phyloP scores from a whole-genome alignment of 371 early-diverging fungal species.

The Smittium culicis region DNA sequence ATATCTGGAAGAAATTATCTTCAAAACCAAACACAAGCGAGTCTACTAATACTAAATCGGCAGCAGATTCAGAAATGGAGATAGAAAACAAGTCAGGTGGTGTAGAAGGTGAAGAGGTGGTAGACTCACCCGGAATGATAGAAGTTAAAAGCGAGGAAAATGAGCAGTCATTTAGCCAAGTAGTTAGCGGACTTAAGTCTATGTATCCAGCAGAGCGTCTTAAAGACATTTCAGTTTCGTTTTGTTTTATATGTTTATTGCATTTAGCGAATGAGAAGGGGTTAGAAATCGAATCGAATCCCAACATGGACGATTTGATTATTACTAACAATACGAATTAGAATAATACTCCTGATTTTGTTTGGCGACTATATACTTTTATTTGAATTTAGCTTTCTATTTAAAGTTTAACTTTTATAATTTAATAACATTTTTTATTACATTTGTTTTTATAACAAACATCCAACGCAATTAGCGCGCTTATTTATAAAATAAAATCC shows the following conservation, averaged over 20 bases:
- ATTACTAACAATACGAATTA: neutral
- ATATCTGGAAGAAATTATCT: conserved; percentile 69
- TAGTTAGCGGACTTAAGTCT: conserved; percentile 49
- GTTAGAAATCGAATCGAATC: conserved; percentile 34
- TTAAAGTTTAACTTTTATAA: too few species aligned
- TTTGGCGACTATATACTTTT: too few species aligned
- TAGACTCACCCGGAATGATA: neutral
- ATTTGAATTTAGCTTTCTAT: too few species aligned
- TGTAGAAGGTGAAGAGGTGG: conserved; percentile 19
- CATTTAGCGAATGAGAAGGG: conserved; percentile 91
- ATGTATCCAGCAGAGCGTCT: conserved; percentile 61
- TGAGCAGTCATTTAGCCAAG: conserved; percentile 50
- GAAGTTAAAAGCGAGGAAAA: conserved; percentile 27
- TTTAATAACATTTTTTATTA: too few species aligned
- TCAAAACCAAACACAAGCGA: neutral
- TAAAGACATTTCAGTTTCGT: conserved; percentile 83
- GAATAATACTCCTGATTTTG: too few species aligned
- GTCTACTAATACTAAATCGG: conserved; percentile 2
- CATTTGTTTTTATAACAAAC: too few species aligned
- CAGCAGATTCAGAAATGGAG: neutral
- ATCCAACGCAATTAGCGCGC: too few species aligned
- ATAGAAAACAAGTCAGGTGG: conserved; percentile 9
- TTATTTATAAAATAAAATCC: too few species aligned
- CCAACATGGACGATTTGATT: conserved; percentile 14
- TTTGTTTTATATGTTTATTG: conserved; percentile 89